Conservation (phyloP, 768 basidiomycete genomes). For the Dentipellis sp. region DNA sequence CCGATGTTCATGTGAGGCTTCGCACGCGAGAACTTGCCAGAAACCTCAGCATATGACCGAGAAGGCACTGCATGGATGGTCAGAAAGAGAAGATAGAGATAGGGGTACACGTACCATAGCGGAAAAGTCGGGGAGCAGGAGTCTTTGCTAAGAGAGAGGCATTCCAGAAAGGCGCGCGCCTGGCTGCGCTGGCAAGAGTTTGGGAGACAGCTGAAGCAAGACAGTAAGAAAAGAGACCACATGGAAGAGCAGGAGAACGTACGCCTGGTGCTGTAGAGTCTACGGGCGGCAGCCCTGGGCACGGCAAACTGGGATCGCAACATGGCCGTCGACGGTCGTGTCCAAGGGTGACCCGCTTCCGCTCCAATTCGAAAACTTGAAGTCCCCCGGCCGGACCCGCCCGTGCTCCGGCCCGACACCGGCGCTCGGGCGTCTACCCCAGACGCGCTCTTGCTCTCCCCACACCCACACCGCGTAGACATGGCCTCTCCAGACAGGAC, state of each 20-base stretch:
- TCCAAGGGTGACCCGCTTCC: too few relatives aligned
- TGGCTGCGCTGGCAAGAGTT: slow-evolving; percentile 4
- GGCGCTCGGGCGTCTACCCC: too few relatives aligned
- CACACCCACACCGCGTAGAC: neutral
- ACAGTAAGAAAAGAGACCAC: neutral
- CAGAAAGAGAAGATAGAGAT: neutral
- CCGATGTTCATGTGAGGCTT: slow-evolving; percentile 96
- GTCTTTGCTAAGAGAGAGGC: slow-evolving; percentile 3
- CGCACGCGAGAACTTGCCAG: slow-evolving; percentile 50
- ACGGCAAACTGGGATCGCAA: slow-evolving; percentile 8
- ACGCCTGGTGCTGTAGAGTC: slow-evolving; percentile 7
- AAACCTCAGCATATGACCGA: slow-evolving; percentile 69
- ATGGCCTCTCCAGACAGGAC: slow-evolving; percentile 52
- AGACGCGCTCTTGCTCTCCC: too few relatives aligned
- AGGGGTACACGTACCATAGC: neutral
- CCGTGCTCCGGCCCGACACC: too few relatives aligned
- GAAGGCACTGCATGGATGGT: slow-evolving; percentile 31
- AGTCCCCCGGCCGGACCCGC: too few relatives aligned
- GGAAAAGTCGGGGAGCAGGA: neutral
- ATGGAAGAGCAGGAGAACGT: neutral
- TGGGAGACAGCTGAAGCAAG: slow-evolving; percentile 7
- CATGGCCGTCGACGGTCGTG: neutral
- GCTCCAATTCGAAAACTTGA: too few relatives aligned
- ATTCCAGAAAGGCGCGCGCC: neutral
- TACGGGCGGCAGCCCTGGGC: slow-evolving; percentile 9